These are phyloP conservation scores for Aspergillus floridensis DNA, from an alignment of 2,329 filamentous ascomycete genomes.

Conservation along the genomic window DNA sequence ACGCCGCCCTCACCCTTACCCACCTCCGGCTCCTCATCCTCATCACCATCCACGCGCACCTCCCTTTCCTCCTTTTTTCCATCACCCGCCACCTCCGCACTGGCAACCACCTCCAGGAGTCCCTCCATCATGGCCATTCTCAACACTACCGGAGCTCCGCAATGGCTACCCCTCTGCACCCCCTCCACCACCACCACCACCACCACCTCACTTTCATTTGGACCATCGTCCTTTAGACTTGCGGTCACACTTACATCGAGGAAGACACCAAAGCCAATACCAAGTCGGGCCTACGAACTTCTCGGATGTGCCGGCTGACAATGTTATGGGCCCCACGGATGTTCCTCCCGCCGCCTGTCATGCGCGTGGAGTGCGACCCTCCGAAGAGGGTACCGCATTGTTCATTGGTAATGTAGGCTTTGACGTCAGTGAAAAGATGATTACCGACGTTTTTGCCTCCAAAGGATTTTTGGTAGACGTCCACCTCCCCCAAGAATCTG, in stretches of 20 bases:
- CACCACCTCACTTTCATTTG: background rate
- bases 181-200: background rate
- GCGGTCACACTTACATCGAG: background rate
- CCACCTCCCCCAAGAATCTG: constrained; percentile 33
- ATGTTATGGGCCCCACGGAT: background rate
- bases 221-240: background rate
- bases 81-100: background rate
- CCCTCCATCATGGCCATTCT: background rate
- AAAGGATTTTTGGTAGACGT: constrained; percentile 39
- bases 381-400: constrained; percentile 16
- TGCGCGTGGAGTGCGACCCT: background rate
- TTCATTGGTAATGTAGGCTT: constrained; percentile 44
- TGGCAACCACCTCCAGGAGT: background rate
- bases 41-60: background rate
- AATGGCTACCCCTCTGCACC: background rate
- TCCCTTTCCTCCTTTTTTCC: background rate
- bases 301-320: background rate
- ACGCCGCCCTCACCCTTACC: constrained; percentile 1
- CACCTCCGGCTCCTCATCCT: background rate
- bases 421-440: constrained; percentile 35
- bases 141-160: background rate
- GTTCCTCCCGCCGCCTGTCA: background rate
- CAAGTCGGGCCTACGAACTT: background rate
- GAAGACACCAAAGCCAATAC: background rate
- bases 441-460: constrained; percentile 37